phyloP scores from a whole-genome alignment of 2,329 filamentous ascomycete genomes.

The Botrytis pseudocinerea region DNA sequence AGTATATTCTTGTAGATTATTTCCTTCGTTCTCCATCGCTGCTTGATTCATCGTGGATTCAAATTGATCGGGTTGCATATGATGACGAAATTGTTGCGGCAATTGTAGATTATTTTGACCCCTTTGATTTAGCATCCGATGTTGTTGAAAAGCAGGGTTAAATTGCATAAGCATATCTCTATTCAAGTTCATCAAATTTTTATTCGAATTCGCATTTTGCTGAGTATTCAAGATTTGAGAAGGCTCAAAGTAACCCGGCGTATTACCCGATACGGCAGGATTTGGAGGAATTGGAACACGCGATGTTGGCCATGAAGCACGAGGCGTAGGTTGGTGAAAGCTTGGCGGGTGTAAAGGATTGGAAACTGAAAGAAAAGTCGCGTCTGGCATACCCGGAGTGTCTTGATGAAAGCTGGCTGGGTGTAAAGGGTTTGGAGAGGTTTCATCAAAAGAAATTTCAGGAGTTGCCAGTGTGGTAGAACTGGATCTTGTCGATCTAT shows the following conservation, averaged over 20 bases:
- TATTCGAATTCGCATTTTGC: neutral
- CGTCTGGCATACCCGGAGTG: neutral
- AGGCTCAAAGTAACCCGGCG: neutral
- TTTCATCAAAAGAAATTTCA: too few relatives aligned
- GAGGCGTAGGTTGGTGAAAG: slow-evolving; percentile 12
- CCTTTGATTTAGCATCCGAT: neutral
- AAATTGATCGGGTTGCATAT: neutral
- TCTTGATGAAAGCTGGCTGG: neutral
- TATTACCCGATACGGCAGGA: neutral
- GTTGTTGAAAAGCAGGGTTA: neutral
- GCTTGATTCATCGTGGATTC: neutral
- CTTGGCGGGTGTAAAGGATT: neutral
- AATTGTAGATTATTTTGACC: neutral
- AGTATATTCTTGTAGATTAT: neutral
- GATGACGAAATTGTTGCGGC: neutral
- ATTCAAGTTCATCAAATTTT: neutral
- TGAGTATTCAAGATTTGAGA: neutral
- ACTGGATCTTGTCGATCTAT: neutral
- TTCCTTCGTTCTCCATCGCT: neutral
- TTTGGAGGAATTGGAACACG: neutral
- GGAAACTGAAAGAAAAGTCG: neutral
- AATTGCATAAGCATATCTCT: neutral
- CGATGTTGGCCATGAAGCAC: neutral
- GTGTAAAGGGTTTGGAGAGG: neutral
- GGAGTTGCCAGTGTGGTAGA: neutral